These are phyloP conservation scores for Sarocladium oryzae DNA, from an alignment of 2,329 filamentous ascomycete species.

Conservation along the genomic window DNA sequence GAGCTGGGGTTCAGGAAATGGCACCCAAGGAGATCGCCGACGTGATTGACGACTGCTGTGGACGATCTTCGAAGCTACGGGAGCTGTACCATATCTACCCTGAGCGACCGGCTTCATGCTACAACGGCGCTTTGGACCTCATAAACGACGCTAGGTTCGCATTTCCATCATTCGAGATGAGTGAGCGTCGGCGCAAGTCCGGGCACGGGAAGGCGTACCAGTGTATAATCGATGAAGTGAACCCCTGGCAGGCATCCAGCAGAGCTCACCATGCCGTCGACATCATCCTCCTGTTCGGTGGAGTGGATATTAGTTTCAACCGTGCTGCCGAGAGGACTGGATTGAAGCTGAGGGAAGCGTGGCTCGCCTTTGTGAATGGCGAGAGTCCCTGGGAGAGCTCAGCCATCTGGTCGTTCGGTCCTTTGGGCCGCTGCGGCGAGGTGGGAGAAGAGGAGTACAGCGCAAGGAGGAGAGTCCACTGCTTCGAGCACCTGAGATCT, in stretches of 20 bases:
- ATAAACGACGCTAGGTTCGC: conserved; percentile 27
- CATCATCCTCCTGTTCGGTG: conserved; percentile 36
- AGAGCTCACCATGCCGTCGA: conserved; percentile 42
- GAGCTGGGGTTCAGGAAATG: conserved; percentile 32
- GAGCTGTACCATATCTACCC: conserved; percentile 33
- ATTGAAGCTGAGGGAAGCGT: conserved; percentile 30
- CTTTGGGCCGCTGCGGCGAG: conserved; percentile 26
- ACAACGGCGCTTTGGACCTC: conserved; percentile 32
- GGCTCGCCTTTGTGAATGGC: conserved; percentile 32
- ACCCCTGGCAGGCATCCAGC: conserved; percentile 39
- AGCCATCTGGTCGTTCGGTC: conserved; percentile 28
- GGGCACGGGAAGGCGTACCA: conserved; percentile 25
- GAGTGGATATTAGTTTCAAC: conserved; percentile 29
- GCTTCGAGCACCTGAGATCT: conserved; percentile 19
- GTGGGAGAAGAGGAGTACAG: conserved; percentile 24
- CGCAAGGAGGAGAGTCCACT: neutral
- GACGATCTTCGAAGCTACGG: conserved; percentile 25
- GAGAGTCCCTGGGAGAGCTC: conserved; percentile 27
- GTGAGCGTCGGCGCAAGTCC: conserved; percentile 12
- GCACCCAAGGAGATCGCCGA: conserved; percentile 25
- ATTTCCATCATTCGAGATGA: conserved; percentile 18
- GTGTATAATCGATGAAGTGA: conserved; percentile 37
- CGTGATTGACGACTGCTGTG: conserved; percentile 23
- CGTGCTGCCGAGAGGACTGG: conserved; percentile 26
- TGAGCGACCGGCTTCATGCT: conserved; percentile 31